These are phyloP conservation scores for Kodamaea leandrae DNA, from an alignment of 805 yeast species.

Conservation along the genomic window DNA sequence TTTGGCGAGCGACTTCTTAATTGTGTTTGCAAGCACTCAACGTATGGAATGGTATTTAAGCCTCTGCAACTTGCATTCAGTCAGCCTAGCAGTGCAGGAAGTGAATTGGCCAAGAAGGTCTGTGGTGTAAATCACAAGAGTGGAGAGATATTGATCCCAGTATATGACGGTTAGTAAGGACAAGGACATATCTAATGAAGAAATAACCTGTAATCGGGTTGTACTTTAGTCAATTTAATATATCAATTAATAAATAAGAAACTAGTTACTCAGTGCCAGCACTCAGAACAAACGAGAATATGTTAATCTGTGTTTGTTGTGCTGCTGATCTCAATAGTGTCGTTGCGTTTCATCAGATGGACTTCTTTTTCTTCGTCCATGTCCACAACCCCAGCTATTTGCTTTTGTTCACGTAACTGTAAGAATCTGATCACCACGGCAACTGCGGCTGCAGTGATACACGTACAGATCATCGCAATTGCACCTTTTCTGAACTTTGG, in stretches of 20 bases:
- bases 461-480: constrained; percentile 56
- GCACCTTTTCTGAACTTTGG: constrained; percentile 54
- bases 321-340: neutral
- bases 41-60: constrained; percentile 48
- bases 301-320: too few relatives aligned
- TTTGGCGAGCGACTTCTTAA: constrained; percentile 48
- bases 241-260: too few relatives aligned
- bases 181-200: constrained; percentile 8
- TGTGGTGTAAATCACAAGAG: constrained; percentile 55
- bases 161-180: constrained; percentile 36
- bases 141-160: constrained; percentile 50
- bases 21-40: constrained; percentile 40
- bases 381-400: neutral
- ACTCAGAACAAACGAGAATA: too few relatives aligned
- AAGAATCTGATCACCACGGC: constrained; percentile 42
- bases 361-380: neutral
- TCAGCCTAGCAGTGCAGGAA: constrained; percentile 69
- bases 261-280: too few relatives aligned
- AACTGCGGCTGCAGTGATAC: constrained; percentile 39
- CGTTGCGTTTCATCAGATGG: neutral
- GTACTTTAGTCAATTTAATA: too few relatives aligned
- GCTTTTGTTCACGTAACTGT: constrained; percentile 38
- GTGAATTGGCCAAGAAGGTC: constrained; percentile 52
- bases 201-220: too few relatives aligned
- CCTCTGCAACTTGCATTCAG: constrained; percentile 59